Conservation (phyloP, 1,284 basidiomycete genomes). For the Ustilago trichophora region DNA sequence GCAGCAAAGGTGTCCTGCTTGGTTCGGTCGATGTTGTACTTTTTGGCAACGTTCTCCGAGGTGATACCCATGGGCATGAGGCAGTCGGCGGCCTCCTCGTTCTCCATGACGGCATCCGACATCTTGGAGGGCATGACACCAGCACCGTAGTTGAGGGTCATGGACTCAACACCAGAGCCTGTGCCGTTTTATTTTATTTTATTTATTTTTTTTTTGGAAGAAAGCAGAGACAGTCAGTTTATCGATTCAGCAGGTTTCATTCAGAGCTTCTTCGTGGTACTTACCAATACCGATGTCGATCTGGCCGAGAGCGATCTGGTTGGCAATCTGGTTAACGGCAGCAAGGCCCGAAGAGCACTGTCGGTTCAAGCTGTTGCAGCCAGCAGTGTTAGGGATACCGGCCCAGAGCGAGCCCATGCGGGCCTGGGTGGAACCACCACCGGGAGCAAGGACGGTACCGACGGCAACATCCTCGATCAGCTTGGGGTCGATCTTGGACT, state of each 20-base stretch:
- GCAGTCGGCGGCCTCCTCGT: slow-evolving; percentile 87
- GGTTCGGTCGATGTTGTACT: slow-evolving; percentile 78
- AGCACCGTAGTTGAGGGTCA: slow-evolving; percentile 77
- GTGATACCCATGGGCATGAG: slow-evolving; percentile 96
- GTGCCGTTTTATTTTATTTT: no score
- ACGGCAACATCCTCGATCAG: slow-evolving; percentile 80
- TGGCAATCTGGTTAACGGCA: slow-evolving; percentile 88
- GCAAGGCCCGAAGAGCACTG: slow-evolving; percentile 88
- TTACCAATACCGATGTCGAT: slow-evolving; percentile 86
- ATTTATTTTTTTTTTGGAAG: no score
- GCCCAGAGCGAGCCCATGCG: slow-evolving; percentile 93
- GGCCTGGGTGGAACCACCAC: slow-evolving; percentile 87
- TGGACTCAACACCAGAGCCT: slow-evolving; percentile 94
- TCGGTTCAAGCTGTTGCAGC: slow-evolving; percentile 87
- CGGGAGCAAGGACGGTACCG: slow-evolving; percentile 91
- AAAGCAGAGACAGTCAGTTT: no score
- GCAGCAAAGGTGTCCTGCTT: slow-evolving; percentile 87
- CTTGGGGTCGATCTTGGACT: slow-evolving; percentile 76
- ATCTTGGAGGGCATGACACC: slow-evolving; percentile 77
- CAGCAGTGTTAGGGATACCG: slow-evolving; percentile 77
- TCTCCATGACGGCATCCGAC: slow-evolving; percentile 81
- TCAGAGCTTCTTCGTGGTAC: no score
- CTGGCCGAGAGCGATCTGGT: slow-evolving; percentile 74
- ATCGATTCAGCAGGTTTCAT: no score
- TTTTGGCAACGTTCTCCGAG: slow-evolving; percentile 90